Evolutionary conservation across 768 basidiomycete genomes (phyloP), one percentile per base, ranked within the genome.

Genomic region (Rhizopogon vesiculosus): DNA sequence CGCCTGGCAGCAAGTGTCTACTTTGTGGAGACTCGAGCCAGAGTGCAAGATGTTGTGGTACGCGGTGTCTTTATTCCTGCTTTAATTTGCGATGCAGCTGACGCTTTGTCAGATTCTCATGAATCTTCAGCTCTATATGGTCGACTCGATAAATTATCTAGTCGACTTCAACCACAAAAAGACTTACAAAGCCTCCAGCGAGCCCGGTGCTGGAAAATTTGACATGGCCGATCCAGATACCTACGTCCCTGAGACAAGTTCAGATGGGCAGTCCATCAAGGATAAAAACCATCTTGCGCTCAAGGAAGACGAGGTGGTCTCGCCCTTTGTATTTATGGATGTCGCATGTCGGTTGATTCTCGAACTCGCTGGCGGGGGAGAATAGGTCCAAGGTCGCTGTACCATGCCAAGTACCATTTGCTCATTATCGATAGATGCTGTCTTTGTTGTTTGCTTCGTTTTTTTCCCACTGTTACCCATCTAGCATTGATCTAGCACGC

Each of bases 91-190:
- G 46, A 33, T 53, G 3, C 55, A 48, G 38, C 10, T 15, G 29
- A 54, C n/a, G 4, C 40, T 7, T 40, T 55, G 48, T 1, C 64
- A 95, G 93, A 85, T 97, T 6, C 77, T 97, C 38, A 98, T 98
- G 94, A 97, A 99, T 70, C 81, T 99, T 1, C 94, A 98, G 63
- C 81, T 98, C 40, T 99, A 98, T 69, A 90, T 92, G 80, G 93
- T 99, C 18, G 96, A 99, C 67, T 86, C 86, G 22, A 85, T 87
- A 69, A 98, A 98, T 73, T 98, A 98, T 72, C 82, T 99, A 29
- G 97, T 99, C 55, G 96, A 98, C 68, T 99, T 99, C 74, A 88
- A 97, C 63, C 95, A 98, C 76, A 93, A 97, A 70, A 94, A 93
- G 67, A 90, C 93, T 51, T 97, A 98, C 72, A 81, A 77, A 61